Conservation (phyloP, 805 yeast species). For the Kuraishia borneana region DNA sequence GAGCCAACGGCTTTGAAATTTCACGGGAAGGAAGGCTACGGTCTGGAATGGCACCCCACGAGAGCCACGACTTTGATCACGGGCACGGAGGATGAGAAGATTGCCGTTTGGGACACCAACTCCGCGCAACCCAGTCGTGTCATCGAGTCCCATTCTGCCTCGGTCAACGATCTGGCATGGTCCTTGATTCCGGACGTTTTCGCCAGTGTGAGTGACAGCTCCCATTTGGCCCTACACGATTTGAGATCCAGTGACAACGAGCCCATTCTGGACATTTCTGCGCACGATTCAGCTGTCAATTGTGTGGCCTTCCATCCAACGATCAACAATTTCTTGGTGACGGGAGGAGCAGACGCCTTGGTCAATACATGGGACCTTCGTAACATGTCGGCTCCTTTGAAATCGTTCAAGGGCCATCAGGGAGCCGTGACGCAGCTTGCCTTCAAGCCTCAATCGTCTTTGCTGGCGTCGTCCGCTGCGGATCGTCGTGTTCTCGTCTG, state of each 20-base stretch:
- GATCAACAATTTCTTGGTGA: slow-evolving; percentile 44
- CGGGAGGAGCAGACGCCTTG: slow-evolving; percentile 72
- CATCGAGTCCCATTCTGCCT: slow-evolving; percentile 40
- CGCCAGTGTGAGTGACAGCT: slow-evolving; percentile 67
- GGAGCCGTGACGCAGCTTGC: slow-evolving; percentile 43
- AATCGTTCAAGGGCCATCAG: slow-evolving; percentile 59
- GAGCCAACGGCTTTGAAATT: slow-evolving; percentile 25
- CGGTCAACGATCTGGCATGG: slow-evolving; percentile 61
- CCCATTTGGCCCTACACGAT: slow-evolving; percentile 50
- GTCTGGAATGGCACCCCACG: slow-evolving; percentile 52
- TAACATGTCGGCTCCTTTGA: slow-evolving; percentile 42
- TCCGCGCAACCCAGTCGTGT: slow-evolving; percentile 28
- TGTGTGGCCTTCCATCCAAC: slow-evolving; percentile 56
- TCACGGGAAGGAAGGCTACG: slow-evolving; percentile 61
- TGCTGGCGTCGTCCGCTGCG: slow-evolving; percentile 41
- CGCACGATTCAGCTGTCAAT: slow-evolving; percentile 54
- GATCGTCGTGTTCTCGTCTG: slow-evolving; percentile 68
- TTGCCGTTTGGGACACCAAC: slow-evolving; percentile 59
- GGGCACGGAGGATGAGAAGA: slow-evolving; percentile 55
- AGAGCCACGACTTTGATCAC: slow-evolving; percentile 37
- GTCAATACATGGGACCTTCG: slow-evolving; percentile 69
- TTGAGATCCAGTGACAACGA: slow-evolving; percentile 24
- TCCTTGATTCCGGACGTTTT: slow-evolving; percentile 34
- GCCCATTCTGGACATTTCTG: slow-evolving; percentile 13
- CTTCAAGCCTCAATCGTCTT: slow-evolving; percentile 35